Evolutionary conservation across 495 filamentous ascomycete species (phyloP).

Genomic region (Tuber brumale): DNA sequence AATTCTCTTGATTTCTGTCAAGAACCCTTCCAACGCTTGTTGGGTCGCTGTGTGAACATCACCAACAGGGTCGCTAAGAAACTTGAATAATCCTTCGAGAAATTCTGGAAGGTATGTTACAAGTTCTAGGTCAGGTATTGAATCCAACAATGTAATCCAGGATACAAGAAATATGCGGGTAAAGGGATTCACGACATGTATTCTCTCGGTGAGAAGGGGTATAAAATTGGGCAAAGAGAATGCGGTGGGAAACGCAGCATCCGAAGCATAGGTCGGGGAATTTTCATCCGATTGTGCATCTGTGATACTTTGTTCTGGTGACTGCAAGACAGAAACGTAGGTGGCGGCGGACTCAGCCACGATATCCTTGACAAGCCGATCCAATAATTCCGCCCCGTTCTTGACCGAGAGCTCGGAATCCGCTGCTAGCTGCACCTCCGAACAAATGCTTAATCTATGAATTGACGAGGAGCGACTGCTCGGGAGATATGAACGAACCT

Average conservation of each 20-base stretch:
- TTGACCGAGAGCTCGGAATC: slow-evolving; percentile 96
- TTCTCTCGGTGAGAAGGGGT: slow-evolving; percentile 84
- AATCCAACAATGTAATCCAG: slow-evolving; percentile 92
- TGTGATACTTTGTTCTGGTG: slow-evolving; percentile 46
- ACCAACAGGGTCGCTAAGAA: slow-evolving; percentile 80
- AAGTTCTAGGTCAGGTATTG: slow-evolving; percentile 93
- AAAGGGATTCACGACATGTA: slow-evolving; percentile 87
- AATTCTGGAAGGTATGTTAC: slow-evolving; percentile 90
- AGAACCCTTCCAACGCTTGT: slow-evolving; percentile 80
- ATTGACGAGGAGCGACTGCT: slow-evolving; percentile 7
- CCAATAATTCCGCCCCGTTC: slow-evolving; percentile 93
- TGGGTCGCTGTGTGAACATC: slow-evolving; percentile 94
- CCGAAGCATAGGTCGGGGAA: slow-evolving; percentile 48
- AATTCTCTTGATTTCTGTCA: slow-evolving; percentile 91
- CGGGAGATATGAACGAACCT: slow-evolving; percentile 53
- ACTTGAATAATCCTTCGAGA: slow-evolving; percentile 80
- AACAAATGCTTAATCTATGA: slow-evolving; percentile 24
- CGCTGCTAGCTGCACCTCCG: slow-evolving; percentile 65
- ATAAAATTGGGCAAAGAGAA: slow-evolving; percentile 92
- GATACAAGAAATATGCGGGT: slow-evolving; percentile 91
- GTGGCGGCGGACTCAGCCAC: slow-evolving; percentile 93
- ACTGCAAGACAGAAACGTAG: slow-evolving; percentile 80
- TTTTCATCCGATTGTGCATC: slow-evolving; percentile 49
- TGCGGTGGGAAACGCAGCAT: slow-evolving; percentile 65
- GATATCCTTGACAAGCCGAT: slow-evolving; percentile 95